phyloP scores from a whole-genome alignment of 1,284 basidiomycete genomes.

The Sphagnurus paluster region DNA sequence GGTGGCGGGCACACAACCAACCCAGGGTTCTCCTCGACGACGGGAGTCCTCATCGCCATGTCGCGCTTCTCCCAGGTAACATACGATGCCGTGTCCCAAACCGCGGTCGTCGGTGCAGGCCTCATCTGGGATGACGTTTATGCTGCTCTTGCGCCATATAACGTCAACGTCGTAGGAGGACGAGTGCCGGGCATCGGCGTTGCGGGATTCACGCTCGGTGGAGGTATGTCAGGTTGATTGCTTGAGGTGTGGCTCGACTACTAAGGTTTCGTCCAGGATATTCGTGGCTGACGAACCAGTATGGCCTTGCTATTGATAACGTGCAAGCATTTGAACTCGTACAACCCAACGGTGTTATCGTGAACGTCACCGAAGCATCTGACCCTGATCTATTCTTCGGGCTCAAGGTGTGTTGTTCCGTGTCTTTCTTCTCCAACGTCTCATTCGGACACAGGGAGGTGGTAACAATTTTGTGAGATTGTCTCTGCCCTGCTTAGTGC shows the following conservation, averaged over 20 bases:
- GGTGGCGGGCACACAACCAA: conserved; percentile 54
- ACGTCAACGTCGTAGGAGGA: conserved; percentile 54
- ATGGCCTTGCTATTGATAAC: conserved; percentile 52
- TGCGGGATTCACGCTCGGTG: conserved; percentile 53
- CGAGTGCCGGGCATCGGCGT: conserved; percentile 54
- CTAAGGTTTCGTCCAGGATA: conserved; percentile 45
- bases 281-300: conserved; percentile 53
- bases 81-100: conserved; percentile 39
- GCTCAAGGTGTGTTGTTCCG: conserved; percentile 36
- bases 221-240: conserved; percentile 37
- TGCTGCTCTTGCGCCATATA: conserved; percentile 39
- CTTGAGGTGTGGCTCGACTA: not conserved
- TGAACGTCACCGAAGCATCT: conserved; percentile 31
- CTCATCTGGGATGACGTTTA: conserved; percentile 63
- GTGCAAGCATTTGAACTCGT: conserved; percentile 48
- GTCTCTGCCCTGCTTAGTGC: too few species aligned
- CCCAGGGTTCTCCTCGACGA: conserved; percentile 52
- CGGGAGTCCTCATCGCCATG: conserved; percentile 59
- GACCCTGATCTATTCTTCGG: conserved; percentile 46
- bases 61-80: conserved; percentile 44
- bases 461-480: conserved; percentile 58
- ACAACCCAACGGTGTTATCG: conserved; percentile 41
- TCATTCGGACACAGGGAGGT: conserved; percentile 42
- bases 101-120: conserved; percentile 50
- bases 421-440: not conserved